phyloP scores from a whole-genome alignment of 2,329 filamentous ascomycete genomes.

The Claviceps capensis region DNA sequence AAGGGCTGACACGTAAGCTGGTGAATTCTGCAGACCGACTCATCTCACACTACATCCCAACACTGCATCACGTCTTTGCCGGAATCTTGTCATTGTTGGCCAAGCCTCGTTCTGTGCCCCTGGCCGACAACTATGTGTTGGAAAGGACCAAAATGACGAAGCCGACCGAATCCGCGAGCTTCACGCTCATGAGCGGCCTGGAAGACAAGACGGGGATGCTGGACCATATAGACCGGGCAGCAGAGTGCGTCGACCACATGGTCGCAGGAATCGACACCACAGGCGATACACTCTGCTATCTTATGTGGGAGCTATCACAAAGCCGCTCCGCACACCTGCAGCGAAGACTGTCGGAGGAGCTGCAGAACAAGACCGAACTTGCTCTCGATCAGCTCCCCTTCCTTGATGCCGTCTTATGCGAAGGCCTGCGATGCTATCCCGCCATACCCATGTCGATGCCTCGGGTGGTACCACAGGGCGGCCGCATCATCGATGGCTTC shows the following conservation, averaged over 20 bases:
- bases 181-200: conserved; percentile 47
- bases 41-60: conserved; percentile 42
- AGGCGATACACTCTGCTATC: conserved; percentile 53
- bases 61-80: conserved; percentile 33
- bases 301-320: conserved; percentile 58
- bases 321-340: conserved; percentile 39
- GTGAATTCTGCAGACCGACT: conserved; percentile 35
- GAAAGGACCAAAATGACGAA: conserved; percentile 32
- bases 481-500: conserved; percentile 41
- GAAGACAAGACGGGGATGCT: conserved; percentile 34
- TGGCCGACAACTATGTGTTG: conserved; percentile 46
- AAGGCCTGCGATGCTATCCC: conserved; percentile 48
- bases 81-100: conserved; percentile 33
- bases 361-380: conserved; percentile 25
- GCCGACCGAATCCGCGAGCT: conserved; percentile 31
- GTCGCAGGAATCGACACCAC: conserved; percentile 60
- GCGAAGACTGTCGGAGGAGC: conserved; percentile 36
- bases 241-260: conserved; percentile 60
- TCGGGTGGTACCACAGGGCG: conserved; percentile 39
- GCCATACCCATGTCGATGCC: conserved; percentile 56
- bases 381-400: conserved; percentile 39
- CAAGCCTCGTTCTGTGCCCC: conserved; percentile 41
- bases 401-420: conserved; percentile 49
- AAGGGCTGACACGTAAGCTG: background rate
- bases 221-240: conserved; percentile 41